phyloP scores from a whole-genome alignment of 164 flowering plant species.

The Stephania cephalantha region DNA sequence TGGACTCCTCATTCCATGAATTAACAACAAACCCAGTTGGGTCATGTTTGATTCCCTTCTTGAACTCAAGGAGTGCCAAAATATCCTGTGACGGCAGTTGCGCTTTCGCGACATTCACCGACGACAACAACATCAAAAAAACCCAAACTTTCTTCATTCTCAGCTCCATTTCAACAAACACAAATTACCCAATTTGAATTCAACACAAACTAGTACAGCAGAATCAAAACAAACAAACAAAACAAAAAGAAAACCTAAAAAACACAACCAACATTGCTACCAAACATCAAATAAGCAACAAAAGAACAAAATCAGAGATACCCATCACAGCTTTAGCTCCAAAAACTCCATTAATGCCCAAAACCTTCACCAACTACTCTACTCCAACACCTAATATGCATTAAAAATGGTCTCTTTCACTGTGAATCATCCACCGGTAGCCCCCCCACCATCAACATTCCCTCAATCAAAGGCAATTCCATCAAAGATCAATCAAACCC shows the following conservation, averaged over 20 bases:
- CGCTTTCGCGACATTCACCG: conserved; percentile 14
- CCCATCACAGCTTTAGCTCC: background rate
- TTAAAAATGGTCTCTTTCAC: conserved; percentile 9
- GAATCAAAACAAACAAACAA: too few species aligned
- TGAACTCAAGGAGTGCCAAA: conserved; percentile 75
- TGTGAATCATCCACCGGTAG: background rate
- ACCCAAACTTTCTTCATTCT: conserved; percentile 13
- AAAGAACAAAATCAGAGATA: background rate
- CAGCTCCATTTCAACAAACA: background rate
- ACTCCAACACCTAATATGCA: background rate
- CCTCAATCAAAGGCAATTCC: background rate
- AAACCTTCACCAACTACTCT: background rate
- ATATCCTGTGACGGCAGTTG: conserved; percentile 93
- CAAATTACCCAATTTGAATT: conserved; percentile 1
- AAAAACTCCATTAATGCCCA: conserved; percentile 8
- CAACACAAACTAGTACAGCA: background rate
- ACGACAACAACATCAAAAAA: conserved; percentile 6
- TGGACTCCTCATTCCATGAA: conserved; percentile 96
- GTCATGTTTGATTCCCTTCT: conserved; percentile 82
- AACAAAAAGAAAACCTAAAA: background rate
- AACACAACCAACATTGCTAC: background rate
- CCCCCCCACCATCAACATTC: background rate
- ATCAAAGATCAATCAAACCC: background rate
- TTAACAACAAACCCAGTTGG: conserved; percentile 77
- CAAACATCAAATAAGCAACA: background rate